Evolutionary conservation across 257 asterid genomes (phyloP), one percentile per base, ranked within the genome.

Genomic region (Capsicum pubescens): DNA sequence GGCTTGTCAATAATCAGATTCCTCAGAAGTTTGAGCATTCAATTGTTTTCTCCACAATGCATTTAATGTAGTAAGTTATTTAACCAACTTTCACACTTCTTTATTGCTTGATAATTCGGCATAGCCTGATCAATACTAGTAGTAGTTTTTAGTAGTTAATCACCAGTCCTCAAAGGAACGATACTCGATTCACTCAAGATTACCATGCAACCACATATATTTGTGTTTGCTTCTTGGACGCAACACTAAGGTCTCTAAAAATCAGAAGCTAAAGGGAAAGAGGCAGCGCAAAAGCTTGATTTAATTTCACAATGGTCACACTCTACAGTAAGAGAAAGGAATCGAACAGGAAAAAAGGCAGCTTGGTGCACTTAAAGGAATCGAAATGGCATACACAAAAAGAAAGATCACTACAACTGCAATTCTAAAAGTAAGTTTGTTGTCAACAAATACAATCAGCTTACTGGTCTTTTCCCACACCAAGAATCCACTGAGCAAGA

Each of bases 401-500:
- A n/a, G 3, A 48, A 19, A 52, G 5, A 76, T 52, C 8, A 13
- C 46, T 52, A 76, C 52, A 76, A 50, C 61, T 21, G 61, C 81
- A 74, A 74, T 48, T 19, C 50, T 74, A 74, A 50, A 74, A 52
- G 3, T 50, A 19, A 19, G 80, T 19, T 21, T 74, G 80, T 50
- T 19, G 42, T 7, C 80, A 74, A 61, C 36, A 35, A 79, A 26
- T 71, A 15, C 60, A 56, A 32, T 82, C 68, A 86, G 79, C 88
- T 81, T 86, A 84, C 88, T 88, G 92, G 86, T 92, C 98, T 88
- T 90, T 90, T 63, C 97, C 99, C 36, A 89, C 96, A n/a, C 98
- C 99, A 82, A 95, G 97, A 86, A 96, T 97, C 98, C 94, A 93
- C 86, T 94, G 98, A 7, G 98, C 99, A 46, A 96, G 97, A 87